Evolutionary conservation across 148 eudicot species (phyloP).

Genomic region (Arctostaphylos glauca): DNA sequence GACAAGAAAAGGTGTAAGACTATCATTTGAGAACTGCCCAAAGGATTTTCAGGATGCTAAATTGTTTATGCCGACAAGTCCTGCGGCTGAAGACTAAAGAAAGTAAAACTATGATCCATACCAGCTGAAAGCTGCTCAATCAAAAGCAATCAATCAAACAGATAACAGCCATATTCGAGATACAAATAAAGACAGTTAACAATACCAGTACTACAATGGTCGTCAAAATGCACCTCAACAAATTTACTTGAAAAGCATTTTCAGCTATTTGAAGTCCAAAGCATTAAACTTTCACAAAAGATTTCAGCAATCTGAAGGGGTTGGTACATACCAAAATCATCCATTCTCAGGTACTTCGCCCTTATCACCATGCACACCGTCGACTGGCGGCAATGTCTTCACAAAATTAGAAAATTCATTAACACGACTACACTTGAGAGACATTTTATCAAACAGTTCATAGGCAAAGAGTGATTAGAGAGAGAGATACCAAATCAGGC

Average conservation of each 20-base stretch:
- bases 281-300: background rate
- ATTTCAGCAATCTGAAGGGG: background rate
- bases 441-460: constrained; percentile 35
- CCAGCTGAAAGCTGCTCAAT: background rate
- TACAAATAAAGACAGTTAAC: background rate
- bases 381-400: constrained; percentile 40
- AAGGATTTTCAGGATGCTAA: no score
- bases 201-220: background rate
- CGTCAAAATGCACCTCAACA: background rate
- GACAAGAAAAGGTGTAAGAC: no score
- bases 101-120: no score
- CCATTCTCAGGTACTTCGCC: background rate
- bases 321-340: background rate
- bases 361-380: constrained; percentile 15
- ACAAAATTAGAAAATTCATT: background rate
- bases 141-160: background rate
- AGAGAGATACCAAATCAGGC: constrained; percentile 55
- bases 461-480: background rate
- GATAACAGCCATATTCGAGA: background rate
- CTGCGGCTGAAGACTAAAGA: no score
- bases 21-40: no score
- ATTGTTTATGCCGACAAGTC: no score
- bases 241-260: background rate
- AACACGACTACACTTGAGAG: background rate
- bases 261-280: background rate